Base-by-base conservation (phyloP, 169 alveolate genomes). In the Babesia caballi region DNA sequence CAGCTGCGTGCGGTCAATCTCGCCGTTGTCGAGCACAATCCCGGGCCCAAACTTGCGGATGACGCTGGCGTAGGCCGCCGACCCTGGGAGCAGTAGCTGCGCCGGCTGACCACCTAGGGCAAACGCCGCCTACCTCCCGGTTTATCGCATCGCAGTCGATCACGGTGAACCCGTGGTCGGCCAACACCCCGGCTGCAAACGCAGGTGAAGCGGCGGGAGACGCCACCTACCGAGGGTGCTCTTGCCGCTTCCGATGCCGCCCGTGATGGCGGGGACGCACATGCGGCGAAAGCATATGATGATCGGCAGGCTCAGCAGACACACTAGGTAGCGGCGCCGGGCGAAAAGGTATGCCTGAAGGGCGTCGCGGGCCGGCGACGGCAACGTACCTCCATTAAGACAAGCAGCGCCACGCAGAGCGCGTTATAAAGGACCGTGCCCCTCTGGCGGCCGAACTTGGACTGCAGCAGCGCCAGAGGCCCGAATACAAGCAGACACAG, bases 181-280 rank as follows among this genome's bases (percentile, higher is more conserved):
- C 68, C 52, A 68, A 25, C 4, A 44, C 25, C 66, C 60, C 40
- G 3, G 47, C 83, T 70, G 56, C 17, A 23, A 7, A 2, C 4
- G 32, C 6, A 0, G 17, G 41, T 49, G 27, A 17, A 17, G 32
- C 21, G 2, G 4, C 23, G 56, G 41, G 25, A 15, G 14, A 7
- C 11, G 69, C 51, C 36, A 88, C 73, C 46, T 71, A 83, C 93
- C 89, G 46, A 88, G 77, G 19, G 93, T 88, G 32, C 90, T 71
- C 33, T 88, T 88, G 8, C 93, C 93, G 25, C 83, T 85, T 6
- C 91, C 93, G 60, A 88, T 84, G 4, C 93, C 93, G 25, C 93
- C 93, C 47, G 93, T 84, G 28, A 88, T 80, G 46, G 85, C 93
- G 32, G 88, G 85, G 38, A 88, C 73, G 54, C 93, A 88, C 63